phyloP scores from a whole-genome alignment of 73 alveolate species.

The Paramecium primaurelia region DNA sequence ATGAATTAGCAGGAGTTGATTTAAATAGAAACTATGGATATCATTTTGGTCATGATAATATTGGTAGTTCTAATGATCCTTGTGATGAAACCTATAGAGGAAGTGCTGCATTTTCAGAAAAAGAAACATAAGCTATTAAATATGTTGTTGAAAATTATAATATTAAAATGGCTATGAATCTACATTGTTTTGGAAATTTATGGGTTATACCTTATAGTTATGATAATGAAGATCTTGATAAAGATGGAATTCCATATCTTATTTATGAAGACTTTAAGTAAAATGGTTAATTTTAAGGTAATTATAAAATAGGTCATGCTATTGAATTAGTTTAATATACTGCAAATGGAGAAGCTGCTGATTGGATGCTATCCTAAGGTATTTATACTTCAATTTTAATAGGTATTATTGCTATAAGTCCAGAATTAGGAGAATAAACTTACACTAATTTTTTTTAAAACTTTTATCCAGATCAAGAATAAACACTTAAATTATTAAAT shows the following conservation, averaged over 20 bases:
- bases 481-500: neutral
- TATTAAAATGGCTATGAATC: conserved; percentile 79
- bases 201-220: conserved; percentile 83
- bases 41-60: conserved; percentile 79
- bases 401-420: conserved; percentile 15
- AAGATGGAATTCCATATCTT: neutral
- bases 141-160: conserved; percentile 69
- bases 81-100: conserved; percentile 96
- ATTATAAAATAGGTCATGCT: neutral
- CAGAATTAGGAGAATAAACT: conserved; percentile 27
- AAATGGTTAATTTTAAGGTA: neutral
- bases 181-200: conserved; percentile 93
- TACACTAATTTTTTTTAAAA: neutral
- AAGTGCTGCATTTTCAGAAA: conserved; percentile 86
- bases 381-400: neutral
- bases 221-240: neutral
- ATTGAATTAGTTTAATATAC: neutral
- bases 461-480: neutral
- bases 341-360: conserved; percentile 45
- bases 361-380: conserved; percentile 36
- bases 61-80: conserved; percentile 81
- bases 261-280: conserved; percentile 12
- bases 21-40: conserved; percentile 93
- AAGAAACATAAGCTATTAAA: conserved; percentile 84
- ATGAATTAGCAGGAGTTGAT: conserved; percentile 84